Percentiles rank a stretch among this genome's conserved stretches.
These are phyloP conservation scores for Phialophora expanda DNA, from an alignment of 2,329 filamentous ascomycete genomes.

Conservation along the genomic window DNA sequence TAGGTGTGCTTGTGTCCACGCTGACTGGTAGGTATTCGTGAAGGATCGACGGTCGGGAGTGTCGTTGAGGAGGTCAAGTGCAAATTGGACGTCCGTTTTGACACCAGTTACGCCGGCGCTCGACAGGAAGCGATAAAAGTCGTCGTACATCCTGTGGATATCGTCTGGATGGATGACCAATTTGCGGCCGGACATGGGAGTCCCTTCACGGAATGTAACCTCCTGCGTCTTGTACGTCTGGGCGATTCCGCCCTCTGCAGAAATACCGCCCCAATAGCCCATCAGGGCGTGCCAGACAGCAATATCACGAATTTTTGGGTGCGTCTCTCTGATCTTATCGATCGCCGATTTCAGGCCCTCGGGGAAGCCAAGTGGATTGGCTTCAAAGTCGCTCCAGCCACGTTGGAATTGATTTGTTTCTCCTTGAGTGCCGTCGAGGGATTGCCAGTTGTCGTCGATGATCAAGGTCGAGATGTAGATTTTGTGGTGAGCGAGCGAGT, in stretches of 20 bases:
- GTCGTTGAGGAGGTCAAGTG: slow-evolving; percentile 75
- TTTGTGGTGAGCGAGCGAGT: slow-evolving; percentile 69
- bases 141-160: slow-evolving; percentile 77
- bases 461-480: slow-evolving; percentile 85
- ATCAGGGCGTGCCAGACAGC: slow-evolving; percentile 92
- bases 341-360: slow-evolving; percentile 75
- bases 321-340: slow-evolving; percentile 68
- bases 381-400: slow-evolving; percentile 83
- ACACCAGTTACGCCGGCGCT: slow-evolving; percentile 79
- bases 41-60: slow-evolving; percentile 73
- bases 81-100: slow-evolving; percentile 93
- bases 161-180: slow-evolving; percentile 79
- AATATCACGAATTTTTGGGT: slow-evolving; percentile 78
- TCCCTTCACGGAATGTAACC: slow-evolving; percentile 58
- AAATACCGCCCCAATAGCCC: slow-evolving; percentile 91
- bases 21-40: slow-evolving; percentile 78
- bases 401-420: slow-evolving; percentile 56
- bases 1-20: slow-evolving; percentile 79
- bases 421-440: slow-evolving; percentile 64
- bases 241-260: slow-evolving; percentile 72
- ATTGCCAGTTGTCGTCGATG: slow-evolving; percentile 97
- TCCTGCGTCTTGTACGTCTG: slow-evolving; percentile 75
- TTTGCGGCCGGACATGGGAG: slow-evolving; percentile 62
- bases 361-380: slow-evolving; percentile 78
- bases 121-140: slow-evolving; percentile 85